Percentiles rank a stretch among this genome's conserved stretches.
Conservation (phyloP, 2,329 filamentous ascomycete genomes). For the Coniochaeta sp. region DNA sequence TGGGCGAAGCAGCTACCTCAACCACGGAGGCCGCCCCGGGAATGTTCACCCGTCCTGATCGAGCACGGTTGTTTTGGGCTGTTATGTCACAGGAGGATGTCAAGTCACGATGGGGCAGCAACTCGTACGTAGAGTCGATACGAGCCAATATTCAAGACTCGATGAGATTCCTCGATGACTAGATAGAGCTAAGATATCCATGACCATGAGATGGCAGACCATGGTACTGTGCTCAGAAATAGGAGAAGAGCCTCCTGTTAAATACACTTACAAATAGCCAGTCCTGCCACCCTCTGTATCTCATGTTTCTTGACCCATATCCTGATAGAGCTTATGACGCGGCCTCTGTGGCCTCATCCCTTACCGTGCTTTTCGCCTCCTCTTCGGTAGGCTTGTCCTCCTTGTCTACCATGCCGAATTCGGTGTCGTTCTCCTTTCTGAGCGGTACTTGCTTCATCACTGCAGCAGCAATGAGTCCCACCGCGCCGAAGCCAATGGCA, state of each 20-base stretch:
- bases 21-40: constrained; percentile 8
- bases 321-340: background rate
- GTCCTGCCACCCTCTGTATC: no score
- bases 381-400: constrained; percentile 3
- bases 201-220: background rate
- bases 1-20: constrained; percentile 9
- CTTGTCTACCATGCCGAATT: constrained; percentile 18
- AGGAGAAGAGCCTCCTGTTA: no score
- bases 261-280: no score
- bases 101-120: constrained; percentile 11
- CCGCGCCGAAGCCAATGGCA: constrained; percentile 17
- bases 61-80: constrained; percentile 12
- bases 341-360: background rate
- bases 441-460: constrained; percentile 17
- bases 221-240: background rate
- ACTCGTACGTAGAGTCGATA: constrained; percentile 16
- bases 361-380: background rate
- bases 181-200: constrained; percentile 3
- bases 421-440: constrained; percentile 19
- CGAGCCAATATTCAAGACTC: constrained; percentile 14
- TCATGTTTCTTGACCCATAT: no score
- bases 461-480: constrained; percentile 15
- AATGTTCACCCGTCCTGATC: constrained; percentile 12
- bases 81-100: constrained; percentile 15
- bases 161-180: constrained; percentile 12